Evolutionary conservation across 495 filamentous ascomycete genomes (phyloP).

Genomic region (Pyrenula aspistea): DNA sequence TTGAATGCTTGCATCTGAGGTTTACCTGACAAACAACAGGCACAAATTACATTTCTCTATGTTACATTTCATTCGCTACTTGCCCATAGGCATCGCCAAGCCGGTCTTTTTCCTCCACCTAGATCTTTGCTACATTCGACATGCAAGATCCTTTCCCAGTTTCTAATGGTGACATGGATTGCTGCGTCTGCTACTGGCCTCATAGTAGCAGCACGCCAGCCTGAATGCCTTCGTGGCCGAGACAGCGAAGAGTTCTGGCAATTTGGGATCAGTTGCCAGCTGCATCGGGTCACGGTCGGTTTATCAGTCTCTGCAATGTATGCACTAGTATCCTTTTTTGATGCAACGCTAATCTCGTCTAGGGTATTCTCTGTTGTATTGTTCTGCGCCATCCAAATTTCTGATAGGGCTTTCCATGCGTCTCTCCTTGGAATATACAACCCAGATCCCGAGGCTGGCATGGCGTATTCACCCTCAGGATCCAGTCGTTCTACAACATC

Average conservation of each 20-base stretch:
- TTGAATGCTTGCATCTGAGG: background rate
- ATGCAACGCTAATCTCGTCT: background rate
- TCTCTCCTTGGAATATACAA: background rate
- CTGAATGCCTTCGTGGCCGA: constrained; percentile 22
- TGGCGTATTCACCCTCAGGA: background rate
- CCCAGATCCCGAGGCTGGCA: background rate
- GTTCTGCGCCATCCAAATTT: background rate
- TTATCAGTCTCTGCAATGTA: constrained; percentile 27
- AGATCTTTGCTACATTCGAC: constrained; percentile 17
- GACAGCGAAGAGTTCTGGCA: constrained; percentile 22
- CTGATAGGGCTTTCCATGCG: background rate
- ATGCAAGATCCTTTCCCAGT: constrained; percentile 26
- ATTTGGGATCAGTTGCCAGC: constrained; percentile 27
- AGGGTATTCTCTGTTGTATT: background rate
- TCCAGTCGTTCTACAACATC: background rate
- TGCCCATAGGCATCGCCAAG: background rate
- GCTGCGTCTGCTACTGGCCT: constrained; percentile 28
- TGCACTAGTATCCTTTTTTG: constrained; percentile 25
- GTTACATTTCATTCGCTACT: background rate
- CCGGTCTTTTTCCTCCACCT: background rate
- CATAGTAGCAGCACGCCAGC: constrained; percentile 28
- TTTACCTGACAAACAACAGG: background rate
- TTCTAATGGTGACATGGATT: constrained; percentile 27
- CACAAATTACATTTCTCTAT: background rate
- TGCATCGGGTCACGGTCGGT: constrained; percentile 26